Evolutionary conservation across 23 red algal genomes (phyloP).

Genomic region (Porphyridium purpureum): DNA sequence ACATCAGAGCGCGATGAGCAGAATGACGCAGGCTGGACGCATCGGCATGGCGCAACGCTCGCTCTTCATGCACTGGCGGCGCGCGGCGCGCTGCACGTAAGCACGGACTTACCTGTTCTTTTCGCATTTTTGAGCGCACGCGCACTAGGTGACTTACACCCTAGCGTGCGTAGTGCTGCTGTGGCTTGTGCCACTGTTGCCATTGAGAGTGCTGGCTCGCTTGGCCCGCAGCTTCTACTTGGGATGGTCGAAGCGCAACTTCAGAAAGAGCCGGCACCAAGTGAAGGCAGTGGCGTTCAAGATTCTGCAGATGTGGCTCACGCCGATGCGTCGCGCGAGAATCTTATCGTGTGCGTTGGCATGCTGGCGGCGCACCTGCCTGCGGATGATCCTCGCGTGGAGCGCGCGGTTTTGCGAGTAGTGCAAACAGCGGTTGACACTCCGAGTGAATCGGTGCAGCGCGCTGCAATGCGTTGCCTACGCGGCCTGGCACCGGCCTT

Average conservation of each 20-base stretch:
- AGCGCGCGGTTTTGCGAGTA: conserved; percentile 29
- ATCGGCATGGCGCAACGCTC: conserved; percentile 44
- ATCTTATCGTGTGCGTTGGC: conserved; percentile 64
- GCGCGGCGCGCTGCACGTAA: conserved; percentile 19
- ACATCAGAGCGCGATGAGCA: not conserved
- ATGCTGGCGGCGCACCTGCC: conserved; percentile 42
- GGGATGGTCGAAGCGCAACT: conserved; percentile 75
- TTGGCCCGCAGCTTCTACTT: conserved; percentile 24
- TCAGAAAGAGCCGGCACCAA: not conserved
- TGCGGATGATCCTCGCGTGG: conserved; percentile 20
- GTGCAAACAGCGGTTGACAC: conserved; percentile 61
- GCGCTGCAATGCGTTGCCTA: conserved; percentile 47
- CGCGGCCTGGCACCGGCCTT: conserved; percentile 16
- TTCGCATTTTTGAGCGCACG: conserved; percentile 57
- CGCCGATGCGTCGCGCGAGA: conserved; percentile 50
- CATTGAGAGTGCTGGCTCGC: conserved; percentile 20
- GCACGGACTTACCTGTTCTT: conserved; percentile 25
- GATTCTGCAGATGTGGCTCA: conserved; percentile 16
- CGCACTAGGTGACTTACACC: conserved; percentile 55
- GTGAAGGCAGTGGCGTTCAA: not conserved
- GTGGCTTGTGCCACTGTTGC: conserved; percentile 35
- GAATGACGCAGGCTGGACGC: conserved; percentile 31
- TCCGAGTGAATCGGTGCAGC: conserved; percentile 64
- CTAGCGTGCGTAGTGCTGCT: conserved; percentile 36
- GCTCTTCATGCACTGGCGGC: conserved; percentile 30